phyloP scores from a whole-genome alignment of 2,329 filamentous ascomycete genomes.

The Diplodia sapinea region DNA sequence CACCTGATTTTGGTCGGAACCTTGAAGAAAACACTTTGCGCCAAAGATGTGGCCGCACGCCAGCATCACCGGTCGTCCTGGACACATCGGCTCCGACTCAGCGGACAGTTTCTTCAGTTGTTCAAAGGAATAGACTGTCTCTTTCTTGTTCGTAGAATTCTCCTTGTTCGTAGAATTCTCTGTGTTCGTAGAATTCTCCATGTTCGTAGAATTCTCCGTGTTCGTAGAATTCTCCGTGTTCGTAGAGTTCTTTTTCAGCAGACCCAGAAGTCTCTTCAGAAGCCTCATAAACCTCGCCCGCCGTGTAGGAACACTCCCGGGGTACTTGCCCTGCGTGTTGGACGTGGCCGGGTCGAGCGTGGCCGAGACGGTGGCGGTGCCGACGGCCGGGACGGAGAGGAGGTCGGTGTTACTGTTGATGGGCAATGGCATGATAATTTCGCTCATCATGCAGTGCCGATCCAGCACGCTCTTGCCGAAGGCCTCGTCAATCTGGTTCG shows the following conservation, averaged over 20 bases:
- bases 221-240: too few species aligned
- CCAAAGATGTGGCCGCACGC: not conserved
- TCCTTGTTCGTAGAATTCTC: too few species aligned
- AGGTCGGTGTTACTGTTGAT: slow-evolving; percentile 1
- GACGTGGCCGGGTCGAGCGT: slow-evolving; percentile 48
- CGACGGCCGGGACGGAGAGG: slow-evolving; percentile 33
- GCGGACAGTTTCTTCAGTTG: not conserved
- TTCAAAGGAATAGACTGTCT: not conserved
- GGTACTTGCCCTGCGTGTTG: slow-evolving; percentile 47
- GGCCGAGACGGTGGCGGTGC: slow-evolving; percentile 34
- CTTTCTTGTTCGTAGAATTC: too few species aligned
- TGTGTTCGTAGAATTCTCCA: too few species aligned
- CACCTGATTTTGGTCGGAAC: too few species aligned
- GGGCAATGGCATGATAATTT: not conserved
- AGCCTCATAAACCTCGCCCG: not conserved
- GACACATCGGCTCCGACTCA: not conserved
- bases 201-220: too few species aligned
- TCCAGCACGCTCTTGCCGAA: not conserved
- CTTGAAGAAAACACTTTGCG: not conserved
- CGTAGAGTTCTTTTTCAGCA: too few species aligned
- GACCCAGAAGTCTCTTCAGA: not conserved
- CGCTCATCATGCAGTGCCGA: not conserved
- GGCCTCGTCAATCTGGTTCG: not conserved
- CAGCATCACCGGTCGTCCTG: not conserved
- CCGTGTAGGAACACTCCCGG: not conserved